A percentile compares a stretch with the other conserved stretches of the same genome.
These are phyloP conservation scores for Nepenthes mirabilis DNA, from an alignment of 148 eudicot genomes.

Conservation along the genomic window DNA sequence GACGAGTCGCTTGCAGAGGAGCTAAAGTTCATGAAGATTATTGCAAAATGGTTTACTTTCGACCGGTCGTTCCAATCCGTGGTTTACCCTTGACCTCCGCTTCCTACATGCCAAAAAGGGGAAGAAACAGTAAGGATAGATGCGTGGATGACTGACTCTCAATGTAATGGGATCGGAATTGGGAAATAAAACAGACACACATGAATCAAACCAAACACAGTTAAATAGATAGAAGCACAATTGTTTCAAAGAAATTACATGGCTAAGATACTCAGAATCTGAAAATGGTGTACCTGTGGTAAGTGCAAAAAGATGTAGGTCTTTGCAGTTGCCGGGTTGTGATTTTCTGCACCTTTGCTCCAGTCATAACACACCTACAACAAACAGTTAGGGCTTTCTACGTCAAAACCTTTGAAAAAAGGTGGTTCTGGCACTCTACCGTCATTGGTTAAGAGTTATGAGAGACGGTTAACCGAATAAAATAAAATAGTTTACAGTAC, in stretches of 20 bases:
- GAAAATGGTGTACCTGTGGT: constrained; percentile 46
- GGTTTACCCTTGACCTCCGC: constrained; percentile 89
- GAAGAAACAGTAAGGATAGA: not conserved
- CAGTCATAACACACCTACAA: constrained; percentile 85
- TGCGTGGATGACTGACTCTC: not conserved
- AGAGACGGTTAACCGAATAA: no score
- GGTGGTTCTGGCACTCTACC: no score
- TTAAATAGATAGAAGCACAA: not conserved
- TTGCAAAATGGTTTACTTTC: constrained; percentile 20
- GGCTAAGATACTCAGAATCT: not conserved
- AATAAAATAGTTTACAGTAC: no score
- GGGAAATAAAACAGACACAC: not conserved
- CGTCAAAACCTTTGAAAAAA: no score
- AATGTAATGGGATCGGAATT: not conserved
- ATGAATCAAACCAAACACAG: not conserved
- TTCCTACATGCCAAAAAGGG: constrained; percentile 34
- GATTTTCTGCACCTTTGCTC: constrained; percentile 99
- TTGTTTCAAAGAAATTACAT: not conserved
- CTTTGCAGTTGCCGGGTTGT: constrained; percentile 81
- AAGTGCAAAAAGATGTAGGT: constrained; percentile 54
- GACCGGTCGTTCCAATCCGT: constrained; percentile 25
- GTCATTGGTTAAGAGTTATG: no score
- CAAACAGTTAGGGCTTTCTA: not conserved
- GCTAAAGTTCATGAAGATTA: no score
- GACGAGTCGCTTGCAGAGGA: no score